phyloP scores from a whole-genome alignment of 805 yeast genomes.

The Hanseniaspora taiwanica region DNA sequence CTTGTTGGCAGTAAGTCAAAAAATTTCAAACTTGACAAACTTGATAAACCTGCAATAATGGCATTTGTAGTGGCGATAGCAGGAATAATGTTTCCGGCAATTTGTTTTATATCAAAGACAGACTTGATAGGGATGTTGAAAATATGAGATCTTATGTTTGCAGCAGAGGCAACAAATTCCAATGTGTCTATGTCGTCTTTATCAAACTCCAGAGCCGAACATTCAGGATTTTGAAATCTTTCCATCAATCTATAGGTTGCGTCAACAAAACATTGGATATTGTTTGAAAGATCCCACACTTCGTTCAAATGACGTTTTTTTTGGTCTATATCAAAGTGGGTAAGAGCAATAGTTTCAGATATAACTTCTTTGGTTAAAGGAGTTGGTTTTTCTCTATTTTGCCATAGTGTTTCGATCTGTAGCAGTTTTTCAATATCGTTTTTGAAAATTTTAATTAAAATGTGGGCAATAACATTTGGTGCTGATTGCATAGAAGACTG shows the following conservation, averaged over 20 bases:
- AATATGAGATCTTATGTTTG: conserved; percentile 60
- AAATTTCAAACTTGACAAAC: conserved; percentile 54
- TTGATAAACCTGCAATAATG: conserved; percentile 79
- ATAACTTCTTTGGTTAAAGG: conserved; percentile 33
- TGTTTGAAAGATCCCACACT: conserved; percentile 52
- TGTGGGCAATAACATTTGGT: conserved; percentile 20
- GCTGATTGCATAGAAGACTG: conserved; percentile 18
- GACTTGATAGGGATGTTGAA: conserved; percentile 62
- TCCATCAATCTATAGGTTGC: conserved; percentile 37
- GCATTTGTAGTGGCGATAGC: conserved; percentile 98
- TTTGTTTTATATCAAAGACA: conserved; percentile 79
- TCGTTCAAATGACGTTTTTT: conserved; percentile 21
- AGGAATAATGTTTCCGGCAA: conserved; percentile 96
- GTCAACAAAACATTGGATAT: conserved; percentile 41
- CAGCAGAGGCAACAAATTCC: conserved; percentile 74
- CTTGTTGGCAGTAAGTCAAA: conserved; percentile 16
- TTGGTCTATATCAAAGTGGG: conserved; percentile 7
- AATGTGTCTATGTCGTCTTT: conserved; percentile 91
- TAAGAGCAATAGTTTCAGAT: conserved; percentile 9
- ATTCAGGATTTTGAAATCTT: conserved; percentile 22
- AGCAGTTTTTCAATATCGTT: conserved; percentile 71
- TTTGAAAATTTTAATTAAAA: conserved; percentile 48
- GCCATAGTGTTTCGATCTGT: conserved; percentile 66
- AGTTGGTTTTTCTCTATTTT: conserved; percentile 49
- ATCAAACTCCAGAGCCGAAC: conserved; percentile 49